Base-by-base conservation (phyloP, 306 rosid species). In the Gillenia trifoliata region DNA sequence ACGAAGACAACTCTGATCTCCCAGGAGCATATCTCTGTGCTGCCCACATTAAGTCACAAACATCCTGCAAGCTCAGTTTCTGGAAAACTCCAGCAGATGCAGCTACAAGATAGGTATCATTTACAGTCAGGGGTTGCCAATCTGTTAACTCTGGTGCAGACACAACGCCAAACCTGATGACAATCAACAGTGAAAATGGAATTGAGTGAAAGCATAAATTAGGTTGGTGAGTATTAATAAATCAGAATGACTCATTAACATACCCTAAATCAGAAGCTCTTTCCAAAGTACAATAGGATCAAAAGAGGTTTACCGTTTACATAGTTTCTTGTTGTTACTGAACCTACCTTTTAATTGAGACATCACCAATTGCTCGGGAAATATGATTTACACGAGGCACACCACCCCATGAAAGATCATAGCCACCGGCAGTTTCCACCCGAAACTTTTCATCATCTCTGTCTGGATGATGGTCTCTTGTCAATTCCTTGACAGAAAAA, bases 351-450 rank as follows among this genome's bases (percentile, higher is more conserved):
- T 91, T 91, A 68, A 88, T 88, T 64, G 82, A 75, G 59, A 89
- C 85, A 72, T 87, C 97, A 55, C 98, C 97, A 73, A 93, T 91
- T 33, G 98, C 92, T 47, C 97, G 90, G 68, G 91, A 87, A 77
- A 93, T 78, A 78, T 97, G 97, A 81, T 93, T 93, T 72, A 93
- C 78, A 13, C 98, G 91, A 72, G 91, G 82, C 82, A 89, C 88
- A 78, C 98, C 97, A 73, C 89, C 88, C 92, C 93, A 88, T 77
- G 86, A 85, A 75, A 83, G 75, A 86, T 91, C 96, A 78, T 84
- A 93, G 67, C 98, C 98, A 81, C 97, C 97, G 79, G 98, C 91
- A 77, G 85, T 84, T 89, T 93, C 98, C 82, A 93, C 97, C 82
- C 98, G 80, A 75, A 70, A 72, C 85, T 84, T 88, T 88, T 93